Evolutionary conservation across 768 basidiomycete genomes (phyloP).

Genomic region (Mycena metata): DNA sequence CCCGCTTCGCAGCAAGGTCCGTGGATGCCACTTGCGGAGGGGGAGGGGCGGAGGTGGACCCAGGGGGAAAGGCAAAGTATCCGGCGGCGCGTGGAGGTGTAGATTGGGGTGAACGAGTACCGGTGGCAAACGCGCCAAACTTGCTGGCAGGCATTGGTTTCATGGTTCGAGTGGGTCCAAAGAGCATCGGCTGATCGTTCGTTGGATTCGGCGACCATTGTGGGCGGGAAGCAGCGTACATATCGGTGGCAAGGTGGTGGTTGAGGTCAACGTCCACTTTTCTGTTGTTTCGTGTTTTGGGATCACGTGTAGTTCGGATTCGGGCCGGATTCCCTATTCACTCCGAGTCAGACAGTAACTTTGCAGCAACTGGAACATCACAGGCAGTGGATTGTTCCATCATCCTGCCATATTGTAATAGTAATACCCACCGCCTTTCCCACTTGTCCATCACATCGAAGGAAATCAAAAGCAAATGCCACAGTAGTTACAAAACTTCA

Average conservation of each 20-base stretch:
- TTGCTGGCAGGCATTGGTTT: constrained; percentile 30
- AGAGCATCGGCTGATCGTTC: constrained; percentile 9
- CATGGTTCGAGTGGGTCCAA: constrained; percentile 20
- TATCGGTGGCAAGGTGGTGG: background rate
- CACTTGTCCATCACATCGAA: too few species aligned
- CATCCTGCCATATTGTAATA: too few species aligned
- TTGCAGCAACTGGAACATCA: too few species aligned
- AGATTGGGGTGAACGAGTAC: constrained; percentile 7
- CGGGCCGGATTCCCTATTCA: background rate
- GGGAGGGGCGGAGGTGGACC: background rate
- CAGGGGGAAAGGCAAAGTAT: constrained; percentile 37
- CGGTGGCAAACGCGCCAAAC: constrained; percentile 19
- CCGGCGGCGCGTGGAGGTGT: constrained; percentile 22
- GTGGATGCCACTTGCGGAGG: background rate
- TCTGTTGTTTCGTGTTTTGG: background rate
- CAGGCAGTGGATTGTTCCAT: too few species aligned
- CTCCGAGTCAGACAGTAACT: too few species aligned
- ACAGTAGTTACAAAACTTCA: too few species aligned
- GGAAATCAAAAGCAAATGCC: too few species aligned
- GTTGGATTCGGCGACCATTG: constrained; percentile 7
- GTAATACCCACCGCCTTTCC: too few species aligned
- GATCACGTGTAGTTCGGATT: background rate
- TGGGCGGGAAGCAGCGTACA: constrained; percentile 10
- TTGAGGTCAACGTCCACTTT: background rate
- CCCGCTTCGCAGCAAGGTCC: constrained; percentile 14